phyloP scores from a whole-genome alignment of 805 yeast species.

The Nadsonia fulvescens region DNA sequence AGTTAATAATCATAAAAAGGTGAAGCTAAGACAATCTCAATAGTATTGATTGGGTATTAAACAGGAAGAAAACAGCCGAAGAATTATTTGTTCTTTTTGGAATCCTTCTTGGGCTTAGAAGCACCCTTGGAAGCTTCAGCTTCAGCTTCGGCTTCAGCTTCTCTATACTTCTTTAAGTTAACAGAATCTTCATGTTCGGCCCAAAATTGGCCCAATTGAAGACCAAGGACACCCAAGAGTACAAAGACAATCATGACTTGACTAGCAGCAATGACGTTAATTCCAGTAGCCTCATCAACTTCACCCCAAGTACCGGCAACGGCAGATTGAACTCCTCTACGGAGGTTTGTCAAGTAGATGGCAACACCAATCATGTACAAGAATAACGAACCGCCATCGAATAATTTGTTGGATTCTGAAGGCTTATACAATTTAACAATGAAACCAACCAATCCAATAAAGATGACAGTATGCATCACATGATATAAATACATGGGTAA shows the following conservation, averaged over 20 bases:
- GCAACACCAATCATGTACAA: constrained; percentile 54
- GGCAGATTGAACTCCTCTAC: constrained; percentile 60
- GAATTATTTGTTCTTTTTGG: no score
- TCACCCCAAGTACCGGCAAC: constrained; percentile 80
- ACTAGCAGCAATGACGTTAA: constrained; percentile 84
- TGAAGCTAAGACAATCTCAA: no score
- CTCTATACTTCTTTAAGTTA: constrained; percentile 8
- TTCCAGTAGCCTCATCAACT: constrained; percentile 67
- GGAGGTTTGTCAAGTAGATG: constrained; percentile 70
- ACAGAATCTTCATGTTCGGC: constrained; percentile 40
- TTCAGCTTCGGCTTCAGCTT: constrained; percentile 10
- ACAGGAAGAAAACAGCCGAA: no score
- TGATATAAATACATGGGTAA: constrained; percentile 43
- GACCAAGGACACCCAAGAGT: constrained; percentile 58
- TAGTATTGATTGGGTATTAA: no score
- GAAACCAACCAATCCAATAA: constrained; percentile 53
- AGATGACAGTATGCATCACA: constrained; percentile 41
- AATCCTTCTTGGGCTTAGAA: no score
- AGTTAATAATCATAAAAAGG: no score
- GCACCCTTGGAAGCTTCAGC: no score
- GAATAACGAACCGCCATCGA: constrained; percentile 79
- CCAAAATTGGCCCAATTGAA: constrained; percentile 81
- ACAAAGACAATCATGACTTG: constrained; percentile 56
- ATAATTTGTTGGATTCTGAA: constrained; percentile 62
- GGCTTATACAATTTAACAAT: constrained; percentile 74